A percentile compares a stretch with the other conserved stretches of the same genome.
These are phyloP conservation scores for Trichoderma koningiopsis DNA, from an alignment of 2,329 filamentous ascomycete species.

Conservation along the genomic window DNA sequence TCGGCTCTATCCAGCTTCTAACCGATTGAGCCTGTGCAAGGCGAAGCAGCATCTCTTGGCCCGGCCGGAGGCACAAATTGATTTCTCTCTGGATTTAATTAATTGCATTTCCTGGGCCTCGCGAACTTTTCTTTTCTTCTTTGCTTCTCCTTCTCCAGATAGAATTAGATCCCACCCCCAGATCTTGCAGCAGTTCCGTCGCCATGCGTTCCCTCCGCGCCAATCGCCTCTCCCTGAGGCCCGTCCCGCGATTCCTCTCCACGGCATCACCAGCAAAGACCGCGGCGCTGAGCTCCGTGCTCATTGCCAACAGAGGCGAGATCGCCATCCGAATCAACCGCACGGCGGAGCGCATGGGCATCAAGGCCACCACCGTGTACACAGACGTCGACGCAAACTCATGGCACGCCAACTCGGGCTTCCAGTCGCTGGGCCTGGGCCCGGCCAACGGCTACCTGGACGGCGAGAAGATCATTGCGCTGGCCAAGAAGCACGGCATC, in stretches of 20 bases:
- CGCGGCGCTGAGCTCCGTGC: slow-evolving; percentile 70
- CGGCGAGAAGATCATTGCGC: slow-evolving; percentile 84
- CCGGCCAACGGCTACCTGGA: slow-evolving; percentile 87
- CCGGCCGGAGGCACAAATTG: slow-evolving; percentile 9
- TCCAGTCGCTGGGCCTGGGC: slow-evolving; percentile 81
- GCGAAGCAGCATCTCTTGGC: background rate
- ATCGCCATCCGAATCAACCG: slow-evolving; percentile 91
- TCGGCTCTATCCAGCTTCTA: slow-evolving; percentile 15
- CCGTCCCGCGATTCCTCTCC: slow-evolving; percentile 44
- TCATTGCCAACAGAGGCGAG: slow-evolving; percentile 96
- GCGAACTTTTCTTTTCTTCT: background rate
- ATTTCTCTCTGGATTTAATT: slow-evolving; percentile 19
- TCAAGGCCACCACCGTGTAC: slow-evolving; percentile 91
- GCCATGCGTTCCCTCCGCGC: slow-evolving; percentile 60
- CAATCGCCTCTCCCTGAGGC: slow-evolving; percentile 51
- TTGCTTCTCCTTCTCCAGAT: background rate
- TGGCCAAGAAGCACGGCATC: slow-evolving; percentile 84
- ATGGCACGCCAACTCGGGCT: slow-evolving; percentile 85
- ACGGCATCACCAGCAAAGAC: slow-evolving; percentile 33
- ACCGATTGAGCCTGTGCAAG: slow-evolving; percentile 9
- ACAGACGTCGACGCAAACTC: slow-evolving; percentile 86
- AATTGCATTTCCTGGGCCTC: background rate
- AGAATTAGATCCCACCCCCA: background rate
- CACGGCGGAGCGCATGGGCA: slow-evolving; percentile 85
- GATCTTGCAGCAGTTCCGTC: slow-evolving; percentile 25